Evolutionary conservation across 805 yeast genomes (phyloP).

Genomic region (Jamesozyma piceae): DNA sequence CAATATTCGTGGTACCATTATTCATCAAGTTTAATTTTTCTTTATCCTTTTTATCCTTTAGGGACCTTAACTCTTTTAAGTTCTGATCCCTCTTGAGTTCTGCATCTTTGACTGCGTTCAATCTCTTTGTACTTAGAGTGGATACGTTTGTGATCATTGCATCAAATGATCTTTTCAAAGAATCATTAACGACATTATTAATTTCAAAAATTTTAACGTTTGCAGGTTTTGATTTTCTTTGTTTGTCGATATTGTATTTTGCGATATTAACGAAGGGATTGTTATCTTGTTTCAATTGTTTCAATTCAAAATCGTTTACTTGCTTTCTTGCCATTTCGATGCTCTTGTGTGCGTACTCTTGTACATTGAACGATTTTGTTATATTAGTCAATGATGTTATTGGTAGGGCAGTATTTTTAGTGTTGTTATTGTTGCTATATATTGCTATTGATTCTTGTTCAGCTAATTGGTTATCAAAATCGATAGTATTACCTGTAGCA

Average conservation of each 20-base stretch:
- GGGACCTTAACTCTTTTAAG: constrained; percentile 23
- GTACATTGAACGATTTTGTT: constrained; percentile 41
- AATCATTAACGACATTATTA: constrained; percentile 5
- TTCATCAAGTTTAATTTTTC: constrained; percentile 14
- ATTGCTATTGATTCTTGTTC: constrained; percentile 11
- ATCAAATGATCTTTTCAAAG: constrained; percentile 13
- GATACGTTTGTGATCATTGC: constrained; percentile 12
- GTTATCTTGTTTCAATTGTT: constrained; percentile 12
- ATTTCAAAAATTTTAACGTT: constrained; percentile 1
- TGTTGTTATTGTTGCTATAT: constrained; percentile 4
- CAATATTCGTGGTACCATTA: constrained; percentile 5
- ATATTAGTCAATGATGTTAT: not conserved
- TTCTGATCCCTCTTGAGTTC: constrained; percentile 30
- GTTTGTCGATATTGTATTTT: not conserved
- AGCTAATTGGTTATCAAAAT: constrained; percentile 4
- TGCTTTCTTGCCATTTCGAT: constrained; percentile 30
- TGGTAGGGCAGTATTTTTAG: not conserved
- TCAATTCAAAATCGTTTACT: constrained; percentile 22
- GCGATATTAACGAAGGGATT: constrained; percentile 25
- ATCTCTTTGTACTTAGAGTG: constrained; percentile 10
- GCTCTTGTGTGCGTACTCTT: constrained; percentile 46
- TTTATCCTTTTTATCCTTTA: constrained; percentile 27
- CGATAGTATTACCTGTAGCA: not conserved
- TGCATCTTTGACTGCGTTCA: constrained; percentile 22
- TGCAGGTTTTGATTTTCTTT: not conserved